Conservation (phyloP, 495 filamentous ascomycete genomes). For the Astrothelium subdiscretum region DNA sequence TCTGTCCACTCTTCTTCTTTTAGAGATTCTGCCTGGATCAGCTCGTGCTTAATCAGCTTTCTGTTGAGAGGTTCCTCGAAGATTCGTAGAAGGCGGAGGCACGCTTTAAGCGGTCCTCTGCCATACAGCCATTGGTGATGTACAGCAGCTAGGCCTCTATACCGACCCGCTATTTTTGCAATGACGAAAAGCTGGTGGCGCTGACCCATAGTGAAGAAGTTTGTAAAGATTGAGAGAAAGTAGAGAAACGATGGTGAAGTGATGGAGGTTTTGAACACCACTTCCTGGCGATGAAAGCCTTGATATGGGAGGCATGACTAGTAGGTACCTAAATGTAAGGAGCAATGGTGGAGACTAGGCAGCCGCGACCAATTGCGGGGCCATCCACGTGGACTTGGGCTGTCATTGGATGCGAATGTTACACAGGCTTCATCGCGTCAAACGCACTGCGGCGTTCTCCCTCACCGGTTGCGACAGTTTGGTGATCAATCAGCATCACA, state of each 20-base stretch:
- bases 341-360: not conserved
- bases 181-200: slow-evolving; percentile 14
- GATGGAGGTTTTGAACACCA: too few relatives aligned
- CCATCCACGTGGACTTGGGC: not conserved
- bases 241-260: not conserved
- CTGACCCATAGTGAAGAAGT: slow-evolving; percentile 6
- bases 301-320: not conserved
- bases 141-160: slow-evolving; percentile 8
- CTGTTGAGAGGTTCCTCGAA: not conserved
- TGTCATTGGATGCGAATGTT: not conserved
- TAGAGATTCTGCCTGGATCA: slow-evolving; percentile 1
- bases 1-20: not conserved
- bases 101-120: not conserved
- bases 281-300: too few relatives aligned
- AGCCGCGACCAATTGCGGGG: not conserved
- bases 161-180: slow-evolving; percentile 5
- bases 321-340: too few relatives aligned
- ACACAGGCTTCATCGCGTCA: not conserved
- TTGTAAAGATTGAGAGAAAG: not conserved
- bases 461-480: not conserved
- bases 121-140: slow-evolving; percentile 9
- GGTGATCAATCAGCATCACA: not conserved
- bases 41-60: slow-evolving; percentile 4
- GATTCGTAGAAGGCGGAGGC: not conserved
- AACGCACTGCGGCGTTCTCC: too few relatives aligned